These are phyloP conservation scores for Colletotrichum scovillei DNA, from an alignment of 2,329 filamentous ascomycete species.

Conservation along the genomic window DNA sequence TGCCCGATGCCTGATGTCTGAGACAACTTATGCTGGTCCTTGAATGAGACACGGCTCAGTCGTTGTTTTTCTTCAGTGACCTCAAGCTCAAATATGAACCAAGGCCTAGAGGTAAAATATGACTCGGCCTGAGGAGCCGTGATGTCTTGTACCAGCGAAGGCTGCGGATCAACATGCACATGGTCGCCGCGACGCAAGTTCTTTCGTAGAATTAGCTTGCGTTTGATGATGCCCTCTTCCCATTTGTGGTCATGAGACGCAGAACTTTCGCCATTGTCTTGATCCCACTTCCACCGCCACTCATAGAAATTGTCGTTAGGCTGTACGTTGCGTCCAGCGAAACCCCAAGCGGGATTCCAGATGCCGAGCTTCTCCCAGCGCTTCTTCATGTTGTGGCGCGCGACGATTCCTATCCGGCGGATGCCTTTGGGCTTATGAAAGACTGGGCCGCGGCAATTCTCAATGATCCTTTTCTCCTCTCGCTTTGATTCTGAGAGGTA, in stretches of 20 bases:
- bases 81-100: not conserved
- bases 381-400: not conserved
- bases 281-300: not conserved
- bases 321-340: not conserved
- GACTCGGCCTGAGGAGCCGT: not conserved
- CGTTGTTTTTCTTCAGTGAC: not conserved
- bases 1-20: not conserved
- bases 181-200: not conserved
- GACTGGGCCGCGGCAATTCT: not conserved
- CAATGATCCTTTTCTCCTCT: no score
- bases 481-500: no score
- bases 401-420: not conserved
- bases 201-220: not conserved
- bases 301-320: not conserved
- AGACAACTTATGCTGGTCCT: not conserved
- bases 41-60: not conserved
- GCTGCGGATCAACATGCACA: not conserved
- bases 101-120: not conserved
- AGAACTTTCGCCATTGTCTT: not conserved
- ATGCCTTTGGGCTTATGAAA: not conserved
- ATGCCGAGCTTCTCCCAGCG: not conserved
- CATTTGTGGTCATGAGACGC: not conserved
- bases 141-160: not conserved
- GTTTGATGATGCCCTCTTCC: not conserved
- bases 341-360: not conserved